Evolutionary conservation across 306 rosid species (phyloP).

Genomic region (Acacia crassicarpa): DNA sequence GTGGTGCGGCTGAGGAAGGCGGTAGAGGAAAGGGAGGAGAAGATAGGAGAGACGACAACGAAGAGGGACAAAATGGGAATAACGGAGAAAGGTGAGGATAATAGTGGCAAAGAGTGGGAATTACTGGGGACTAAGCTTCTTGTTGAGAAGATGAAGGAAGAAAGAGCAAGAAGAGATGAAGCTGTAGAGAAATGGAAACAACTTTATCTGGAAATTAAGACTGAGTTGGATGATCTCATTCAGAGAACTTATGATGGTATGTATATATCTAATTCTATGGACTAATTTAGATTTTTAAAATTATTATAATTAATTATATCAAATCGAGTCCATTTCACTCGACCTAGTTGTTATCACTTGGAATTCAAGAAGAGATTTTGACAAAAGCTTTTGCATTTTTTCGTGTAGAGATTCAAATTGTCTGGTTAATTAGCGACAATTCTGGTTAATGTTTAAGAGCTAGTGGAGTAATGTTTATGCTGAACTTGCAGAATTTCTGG

Average conservation of each 20-base stretch:
- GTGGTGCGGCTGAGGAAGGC: slow-evolving; percentile 59
- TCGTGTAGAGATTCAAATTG: neutral
- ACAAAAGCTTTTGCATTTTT: neutral
- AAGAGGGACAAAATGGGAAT: slow-evolving; percentile 43
- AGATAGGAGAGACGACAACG: slow-evolving; percentile 41
- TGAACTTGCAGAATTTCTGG: neutral
- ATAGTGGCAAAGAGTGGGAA: slow-evolving; percentile 52
- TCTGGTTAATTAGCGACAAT: neutral
- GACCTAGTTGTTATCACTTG: too few relatives aligned
- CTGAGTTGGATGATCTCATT: slow-evolving; percentile 90
- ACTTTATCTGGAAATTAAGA: slow-evolving; percentile 83
- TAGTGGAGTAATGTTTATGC: neutral
- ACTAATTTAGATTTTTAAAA: neutral
- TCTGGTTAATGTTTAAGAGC: neutral
- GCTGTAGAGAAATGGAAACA: slow-evolving; percentile 95
- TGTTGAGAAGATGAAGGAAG: slow-evolving; percentile 72
- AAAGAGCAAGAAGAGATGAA: slow-evolving; percentile 76
- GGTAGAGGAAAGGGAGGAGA: slow-evolving; percentile 68
- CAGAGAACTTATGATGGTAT: slow-evolving; percentile 72
- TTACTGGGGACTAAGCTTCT: slow-evolving; percentile 50
- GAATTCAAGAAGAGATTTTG: neutral
- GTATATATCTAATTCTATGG: neutral
- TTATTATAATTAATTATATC: too few relatives aligned
- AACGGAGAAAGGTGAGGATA: slow-evolving; percentile 64
- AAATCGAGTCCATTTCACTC: neutral